These are phyloP conservation scores for Antitrichia curtipendula DNA, from an alignment of 225 moss, liverwort and hornwort species.

Conservation along the genomic window DNA sequence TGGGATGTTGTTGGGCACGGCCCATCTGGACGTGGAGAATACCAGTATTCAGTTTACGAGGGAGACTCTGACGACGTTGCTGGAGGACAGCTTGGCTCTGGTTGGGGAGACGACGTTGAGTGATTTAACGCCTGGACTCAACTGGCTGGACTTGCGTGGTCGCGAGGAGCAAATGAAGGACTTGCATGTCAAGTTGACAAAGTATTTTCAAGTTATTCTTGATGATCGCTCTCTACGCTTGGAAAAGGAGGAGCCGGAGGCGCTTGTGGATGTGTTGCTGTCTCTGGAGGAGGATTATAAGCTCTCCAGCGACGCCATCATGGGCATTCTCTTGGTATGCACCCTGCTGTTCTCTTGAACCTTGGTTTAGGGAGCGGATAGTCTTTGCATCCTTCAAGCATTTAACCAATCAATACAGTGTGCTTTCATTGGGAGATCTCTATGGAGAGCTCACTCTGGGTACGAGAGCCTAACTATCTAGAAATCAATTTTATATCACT, in stretches of 20 bases:
- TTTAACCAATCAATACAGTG: neutral
- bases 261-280: conserved; percentile 40
- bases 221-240: conserved; percentile 13
- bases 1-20: conserved; percentile 27
- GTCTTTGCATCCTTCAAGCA: neutral
- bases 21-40: conserved; percentile 30
- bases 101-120: conserved; percentile 12
- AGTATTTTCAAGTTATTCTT: conserved; percentile 37
- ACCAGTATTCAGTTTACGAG: conserved; percentile 30
- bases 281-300: conserved; percentile 14
- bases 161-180: conserved; percentile 5
- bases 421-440: neutral
- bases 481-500: neutral
- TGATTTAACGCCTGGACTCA: conserved; percentile 24
- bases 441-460: neutral
- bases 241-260: neutral
- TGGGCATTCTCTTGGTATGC: conserved; percentile 48
- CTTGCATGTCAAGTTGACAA: neutral
- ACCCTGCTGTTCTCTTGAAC: neutral
- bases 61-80: conserved; percentile 11
- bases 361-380: neutral
- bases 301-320: conserved; percentile 32
- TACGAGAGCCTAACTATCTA: neutral
- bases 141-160: conserved; percentile 23
- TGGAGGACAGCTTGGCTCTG: conserved; percentile 19